These are phyloP conservation scores for Chimonanthus praecox DNA, from an alignment of 164 flowering plant species.

Conservation along the genomic window DNA sequence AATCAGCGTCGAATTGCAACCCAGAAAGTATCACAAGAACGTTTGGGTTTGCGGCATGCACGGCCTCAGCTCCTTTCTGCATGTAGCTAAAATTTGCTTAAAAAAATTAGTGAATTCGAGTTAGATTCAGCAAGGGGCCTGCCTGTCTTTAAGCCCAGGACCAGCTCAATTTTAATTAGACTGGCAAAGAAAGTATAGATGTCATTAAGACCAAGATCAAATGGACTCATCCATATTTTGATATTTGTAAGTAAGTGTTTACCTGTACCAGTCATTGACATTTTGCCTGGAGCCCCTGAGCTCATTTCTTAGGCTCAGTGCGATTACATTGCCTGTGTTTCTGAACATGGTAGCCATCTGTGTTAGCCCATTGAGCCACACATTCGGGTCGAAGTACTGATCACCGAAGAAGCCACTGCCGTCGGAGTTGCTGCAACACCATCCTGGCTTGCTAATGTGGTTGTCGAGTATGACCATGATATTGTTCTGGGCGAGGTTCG, in stretches of 20 bases:
- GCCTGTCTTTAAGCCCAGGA: not conserved
- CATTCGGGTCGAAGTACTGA: constrained; percentile 24
- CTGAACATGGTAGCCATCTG: constrained; percentile 21
- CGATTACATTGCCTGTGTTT: constrained; percentile 28
- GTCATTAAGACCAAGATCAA: too few species aligned
- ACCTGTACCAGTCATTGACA: constrained; percentile 24
- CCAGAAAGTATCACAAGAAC: constrained; percentile 46
- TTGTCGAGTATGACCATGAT: constrained; percentile 41
- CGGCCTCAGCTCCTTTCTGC: constrained; percentile 18
- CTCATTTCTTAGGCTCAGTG: constrained; percentile 47
- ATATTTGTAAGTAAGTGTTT: not conserved
- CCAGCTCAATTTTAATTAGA: not conserved
- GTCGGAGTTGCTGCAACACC: constrained; percentile 39
- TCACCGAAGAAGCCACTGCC: constrained; percentile 49
- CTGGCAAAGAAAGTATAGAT: not conserved
- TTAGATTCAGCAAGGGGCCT: not conserved
- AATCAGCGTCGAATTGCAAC: constrained; percentile 27
- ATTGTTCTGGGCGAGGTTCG: constrained; percentile 15
- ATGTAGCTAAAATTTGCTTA: constrained; percentile 5
- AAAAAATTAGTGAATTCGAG: not conserved
- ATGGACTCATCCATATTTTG: not conserved
- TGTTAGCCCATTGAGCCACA: constrained; percentile 42
- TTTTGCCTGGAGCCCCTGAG: constrained; percentile 34
- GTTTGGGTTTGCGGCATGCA: constrained; percentile 36
- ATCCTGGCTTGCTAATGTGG: constrained; percentile 35